Base-by-base conservation (phyloP, 1,284 basidiomycete species). In the Stygiomarasmius scandens region DNA sequence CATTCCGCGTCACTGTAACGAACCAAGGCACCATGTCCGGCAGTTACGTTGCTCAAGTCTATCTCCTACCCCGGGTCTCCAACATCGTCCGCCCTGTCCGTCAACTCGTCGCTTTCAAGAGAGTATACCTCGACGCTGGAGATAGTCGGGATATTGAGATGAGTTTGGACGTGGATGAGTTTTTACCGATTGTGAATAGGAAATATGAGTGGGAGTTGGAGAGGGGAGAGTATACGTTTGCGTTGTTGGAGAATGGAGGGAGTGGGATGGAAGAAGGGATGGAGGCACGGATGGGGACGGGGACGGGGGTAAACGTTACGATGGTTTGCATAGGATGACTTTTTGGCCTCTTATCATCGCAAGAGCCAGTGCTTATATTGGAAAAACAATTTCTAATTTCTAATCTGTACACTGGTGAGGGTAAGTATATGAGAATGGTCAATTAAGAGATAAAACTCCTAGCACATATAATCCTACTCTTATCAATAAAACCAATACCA, bases 51-150 rank as follows among this genome's bases (percentile, higher is more conserved):
- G 57, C 63, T 32, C 67, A 69, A 60, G 64, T 71, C 6, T 69
- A 69, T 53, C 64, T 68, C 16, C 63, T 69, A n/a, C 60, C 57
- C 20, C 68, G 69, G 16, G 60, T 66, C 10, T 69, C 68, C n/a
- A 61, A 60, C 22, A 64, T 69, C 25, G 63, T 65, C 8, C 63
- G 61, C 19, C 56, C 69, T 4, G 38, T 59, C 55, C 65, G 64
- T 43, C 69, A 71, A 60, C 63, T 71, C 20, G 68, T 71, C 22
- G 67, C 67, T 10, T 71, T 69, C 60, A 58, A 58, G 12, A 63
- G 69, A 14, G 64, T 67, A 2, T 69, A 71, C 54, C 63, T 71
- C 19, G 65, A 64, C 12, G 58, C 61, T 8, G 67, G 68, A 11
- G 68, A 69, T 49, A 60, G 58, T 49, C 32, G 48, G 50, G 58